phyloP scores from a whole-genome alignment of 305 asterid species.

The Solanum hybrid region DNA sequence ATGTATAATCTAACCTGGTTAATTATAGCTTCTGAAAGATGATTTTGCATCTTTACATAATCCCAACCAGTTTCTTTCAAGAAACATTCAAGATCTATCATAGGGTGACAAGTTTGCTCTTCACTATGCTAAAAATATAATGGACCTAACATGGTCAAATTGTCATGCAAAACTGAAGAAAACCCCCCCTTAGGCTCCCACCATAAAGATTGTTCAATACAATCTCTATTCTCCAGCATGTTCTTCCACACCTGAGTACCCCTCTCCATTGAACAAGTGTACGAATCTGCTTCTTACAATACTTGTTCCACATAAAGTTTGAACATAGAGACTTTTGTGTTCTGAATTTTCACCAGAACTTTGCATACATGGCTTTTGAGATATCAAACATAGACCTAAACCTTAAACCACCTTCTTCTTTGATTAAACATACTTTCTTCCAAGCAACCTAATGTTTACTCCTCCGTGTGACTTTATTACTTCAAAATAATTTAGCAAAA shows the following conservation, averaged over 20 bases:
- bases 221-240: not conserved
- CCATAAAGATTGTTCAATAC: not conserved
- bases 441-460: not conserved
- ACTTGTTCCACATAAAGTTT: not conserved
- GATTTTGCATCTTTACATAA: not conserved
- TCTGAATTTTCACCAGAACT: not conserved
- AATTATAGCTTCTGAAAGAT: no score
- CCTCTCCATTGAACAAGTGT: not conserved
- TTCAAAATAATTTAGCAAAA: not conserved
- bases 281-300: not conserved
- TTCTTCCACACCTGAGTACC: not conserved
- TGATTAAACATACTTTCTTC: not conserved
- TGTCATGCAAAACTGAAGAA: not conserved
- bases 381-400: not conserved
- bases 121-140: not conserved
- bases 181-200: not conserved
- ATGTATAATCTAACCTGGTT: no score
- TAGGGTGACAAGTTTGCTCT: not conserved
- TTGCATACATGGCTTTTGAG: not conserved
- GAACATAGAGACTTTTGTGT: not conserved
- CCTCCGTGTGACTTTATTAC: not conserved
- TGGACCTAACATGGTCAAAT: not conserved
- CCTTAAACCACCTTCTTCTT: not conserved
- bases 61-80: not conserved
- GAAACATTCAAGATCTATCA: not conserved